Percentiles rank a stretch among this genome's conserved stretches.
Evolutionary conservation across 129 eudicot species (phyloP).

Genomic region (Tagetes erecta): DNA sequence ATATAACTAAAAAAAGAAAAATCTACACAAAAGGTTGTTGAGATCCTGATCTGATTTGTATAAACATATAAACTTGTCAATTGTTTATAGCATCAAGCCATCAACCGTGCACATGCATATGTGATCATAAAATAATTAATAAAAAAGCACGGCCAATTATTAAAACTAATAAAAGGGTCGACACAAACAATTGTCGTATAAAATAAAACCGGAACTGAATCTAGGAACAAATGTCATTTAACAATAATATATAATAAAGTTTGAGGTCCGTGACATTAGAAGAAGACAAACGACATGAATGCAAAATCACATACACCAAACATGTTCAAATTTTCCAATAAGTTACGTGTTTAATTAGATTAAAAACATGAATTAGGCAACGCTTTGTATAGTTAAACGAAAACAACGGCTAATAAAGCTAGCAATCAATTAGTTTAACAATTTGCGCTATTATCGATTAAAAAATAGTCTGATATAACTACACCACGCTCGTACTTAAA

Average conservation of each 20-base stretch:
- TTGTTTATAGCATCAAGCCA: not conserved
- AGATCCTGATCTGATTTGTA: no score
- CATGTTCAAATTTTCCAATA: conserved; percentile 8
- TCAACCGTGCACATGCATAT: not conserved
- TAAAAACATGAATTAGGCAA: not conserved
- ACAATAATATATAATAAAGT: not conserved
- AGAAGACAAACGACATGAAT: not conserved
- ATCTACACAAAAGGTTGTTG: not conserved
- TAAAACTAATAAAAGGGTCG: conserved; percentile 3
- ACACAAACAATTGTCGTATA: not conserved
- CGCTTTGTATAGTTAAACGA: not conserved
- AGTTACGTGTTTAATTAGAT: not conserved
- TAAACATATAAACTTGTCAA: not conserved
- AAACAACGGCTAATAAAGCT: no score
- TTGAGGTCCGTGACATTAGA: no score
- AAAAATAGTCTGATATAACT: no score
- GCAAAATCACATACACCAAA: not conserved
- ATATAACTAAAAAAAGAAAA: no score
- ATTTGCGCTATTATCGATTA: no score
- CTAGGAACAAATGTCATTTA: conserved; percentile 7
- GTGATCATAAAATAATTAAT: not conserved
- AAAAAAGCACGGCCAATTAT: not conserved
- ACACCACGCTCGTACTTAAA: no score
- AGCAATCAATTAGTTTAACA: no score
- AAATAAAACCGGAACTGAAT: conserved; percentile 21